These are phyloP conservation scores for Lasiodiplodia gonubiensis DNA, from an alignment of 2,329 filamentous ascomycete genomes.

Conservation along the genomic window DNA sequence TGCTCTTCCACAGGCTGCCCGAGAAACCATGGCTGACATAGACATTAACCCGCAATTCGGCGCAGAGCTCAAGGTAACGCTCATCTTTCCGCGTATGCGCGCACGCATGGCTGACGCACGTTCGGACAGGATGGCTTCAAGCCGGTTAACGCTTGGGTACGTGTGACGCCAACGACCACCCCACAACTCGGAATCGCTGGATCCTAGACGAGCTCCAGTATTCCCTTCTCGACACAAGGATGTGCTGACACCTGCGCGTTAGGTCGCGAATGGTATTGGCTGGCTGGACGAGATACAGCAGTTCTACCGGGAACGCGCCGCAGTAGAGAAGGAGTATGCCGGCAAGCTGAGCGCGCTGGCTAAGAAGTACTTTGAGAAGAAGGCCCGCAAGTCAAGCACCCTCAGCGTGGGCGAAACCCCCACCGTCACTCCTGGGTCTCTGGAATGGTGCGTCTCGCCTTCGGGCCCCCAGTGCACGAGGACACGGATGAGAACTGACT, in stretches of 20 bases:
- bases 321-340: constrained; percentile 96
- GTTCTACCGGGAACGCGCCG: constrained; percentile 94
- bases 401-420: constrained; percentile 94
- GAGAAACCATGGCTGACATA: constrained; percentile 74
- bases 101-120: constrained; percentile 31
- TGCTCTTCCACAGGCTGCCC: neutral
- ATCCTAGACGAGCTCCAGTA: neutral
- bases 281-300: constrained; percentile 98
- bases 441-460: constrained; percentile 70
- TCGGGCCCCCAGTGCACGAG: constrained; percentile 24
- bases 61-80: constrained; percentile 83
- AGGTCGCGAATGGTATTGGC: constrained; percentile 81
- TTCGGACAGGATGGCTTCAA: constrained; percentile 86
- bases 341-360: constrained; percentile 84
- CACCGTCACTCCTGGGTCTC: constrained; percentile 88
- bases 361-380: constrained; percentile 98
- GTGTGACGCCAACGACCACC: constrained; percentile 35
- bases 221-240: neutral
- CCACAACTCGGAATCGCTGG: constrained; percentile 25
- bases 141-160: constrained; percentile 85
- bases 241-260: constrained; percentile 5
- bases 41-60: constrained; percentile 87
- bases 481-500: constrained; percentile 33
- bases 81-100: constrained; percentile 14
- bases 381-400: constrained; percentile 83